Conservation (phyloP, 495 filamentous ascomycete species). For the Aspergillus hancockii region DNA sequence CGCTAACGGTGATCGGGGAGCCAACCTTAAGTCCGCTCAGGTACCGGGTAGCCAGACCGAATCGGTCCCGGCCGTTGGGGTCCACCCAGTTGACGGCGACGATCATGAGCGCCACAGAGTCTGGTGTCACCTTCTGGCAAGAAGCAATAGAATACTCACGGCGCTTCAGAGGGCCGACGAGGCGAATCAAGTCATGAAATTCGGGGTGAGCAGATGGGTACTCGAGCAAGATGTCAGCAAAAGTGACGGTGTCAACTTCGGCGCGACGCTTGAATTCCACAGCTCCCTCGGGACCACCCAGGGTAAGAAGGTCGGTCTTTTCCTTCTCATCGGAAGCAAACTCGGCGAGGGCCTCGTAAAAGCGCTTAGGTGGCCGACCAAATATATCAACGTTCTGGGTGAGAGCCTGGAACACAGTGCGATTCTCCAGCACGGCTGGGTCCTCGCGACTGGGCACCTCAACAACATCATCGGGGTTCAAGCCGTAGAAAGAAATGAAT, state of each 20-base stretch:
- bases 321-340: slow-evolving; percentile 82
- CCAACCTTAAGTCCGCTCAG: slow-evolving; percentile 74
- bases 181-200: slow-evolving; percentile 88
- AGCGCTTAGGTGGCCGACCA: slow-evolving; percentile 92
- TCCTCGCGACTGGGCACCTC: slow-evolving; percentile 90
- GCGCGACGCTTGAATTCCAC: slow-evolving; percentile 91
- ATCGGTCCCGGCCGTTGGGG: slow-evolving; percentile 81
- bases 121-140: slow-evolving; percentile 87
- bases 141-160: slow-evolving; percentile 98
- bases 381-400: slow-evolving; percentile 96
- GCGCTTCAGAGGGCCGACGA: slow-evolving; percentile 90
- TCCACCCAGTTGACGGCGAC: slow-evolving; percentile 97
- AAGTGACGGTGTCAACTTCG: slow-evolving; percentile 92
- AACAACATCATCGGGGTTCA: slow-evolving; percentile 79
- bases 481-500: slow-evolving; percentile 87
- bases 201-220: slow-evolving; percentile 85
- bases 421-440: slow-evolving; percentile 71
- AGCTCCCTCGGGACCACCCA: slow-evolving; percentile 83
- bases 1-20: slow-evolving; percentile 78
- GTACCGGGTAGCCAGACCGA: slow-evolving; percentile 90
- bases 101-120: slow-evolving; percentile 87
- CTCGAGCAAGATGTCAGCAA: slow-evolving; percentile 84
- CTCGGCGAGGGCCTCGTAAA: slow-evolving; percentile 90
- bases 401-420: slow-evolving; percentile 91
- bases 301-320: slow-evolving; percentile 72